Conservation (phyloP, 352 stramenopile genomes). For the Peronosclerospora sorghi region DNA sequence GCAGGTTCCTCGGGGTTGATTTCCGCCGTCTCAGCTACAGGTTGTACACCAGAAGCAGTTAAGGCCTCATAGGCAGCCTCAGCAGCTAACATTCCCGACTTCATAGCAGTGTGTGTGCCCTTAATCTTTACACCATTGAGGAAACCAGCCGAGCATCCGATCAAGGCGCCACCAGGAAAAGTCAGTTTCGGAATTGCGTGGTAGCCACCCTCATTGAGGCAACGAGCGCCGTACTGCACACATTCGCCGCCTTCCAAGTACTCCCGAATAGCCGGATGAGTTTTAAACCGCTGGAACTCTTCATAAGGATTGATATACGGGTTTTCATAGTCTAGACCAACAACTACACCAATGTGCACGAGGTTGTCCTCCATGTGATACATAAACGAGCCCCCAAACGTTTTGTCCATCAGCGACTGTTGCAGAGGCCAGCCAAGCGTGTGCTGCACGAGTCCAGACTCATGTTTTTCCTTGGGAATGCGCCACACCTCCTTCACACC, state of each 20-base stretch:
- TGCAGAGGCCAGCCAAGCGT: constrained; percentile 97
- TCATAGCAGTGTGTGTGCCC: constrained; percentile 97
- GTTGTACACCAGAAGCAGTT: constrained; percentile 33
- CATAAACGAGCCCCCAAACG: constrained; percentile 97
- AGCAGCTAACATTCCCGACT: constrained; percentile 95
- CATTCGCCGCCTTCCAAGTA: constrained; percentile 95
- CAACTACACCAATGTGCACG: constrained; percentile 92
- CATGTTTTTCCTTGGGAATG: constrained; percentile 89
- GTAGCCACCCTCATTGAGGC: constrained; percentile 91
- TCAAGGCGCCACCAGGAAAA: constrained; percentile 92
- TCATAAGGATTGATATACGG: constrained; percentile 97
- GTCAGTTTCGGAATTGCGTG: constrained; percentile 97
- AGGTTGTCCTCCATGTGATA: constrained; percentile 98
- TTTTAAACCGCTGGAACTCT: constrained; percentile 99
- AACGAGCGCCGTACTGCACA: constrained; percentile 95
- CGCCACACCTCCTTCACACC: constrained; percentile 98
- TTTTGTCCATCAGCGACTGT: constrained; percentile 84
- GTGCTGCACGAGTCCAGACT: constrained; percentile 94
- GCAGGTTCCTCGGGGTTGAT: constrained; percentile 59
- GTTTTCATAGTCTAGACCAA: constrained; percentile 99
- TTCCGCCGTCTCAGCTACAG: constrained; percentile 54
- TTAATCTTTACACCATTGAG: constrained; percentile 99
- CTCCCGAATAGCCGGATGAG: constrained; percentile 88
- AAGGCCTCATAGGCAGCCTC: constrained; percentile 91
- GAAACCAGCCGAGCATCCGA: constrained; percentile 97